phyloP scores from a whole-genome alignment of 163 green algal species.

The Scenedesmus sp. region DNA sequence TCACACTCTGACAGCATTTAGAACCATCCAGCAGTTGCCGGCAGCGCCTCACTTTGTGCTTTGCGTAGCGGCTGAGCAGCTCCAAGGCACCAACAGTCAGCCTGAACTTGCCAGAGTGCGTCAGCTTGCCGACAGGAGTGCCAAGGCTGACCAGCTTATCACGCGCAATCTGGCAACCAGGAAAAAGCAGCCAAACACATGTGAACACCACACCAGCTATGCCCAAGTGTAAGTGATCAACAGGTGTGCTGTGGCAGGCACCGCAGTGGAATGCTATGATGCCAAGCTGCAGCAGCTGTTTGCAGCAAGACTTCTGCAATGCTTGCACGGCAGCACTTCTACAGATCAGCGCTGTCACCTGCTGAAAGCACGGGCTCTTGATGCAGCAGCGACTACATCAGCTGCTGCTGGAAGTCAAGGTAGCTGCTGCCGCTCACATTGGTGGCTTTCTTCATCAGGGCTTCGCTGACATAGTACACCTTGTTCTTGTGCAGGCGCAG shows the following conservation, averaged over 20 bases:
- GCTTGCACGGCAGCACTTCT: too few species aligned
- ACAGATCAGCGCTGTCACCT: background rate
- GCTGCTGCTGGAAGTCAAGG: background rate
- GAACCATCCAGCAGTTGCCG: background rate
- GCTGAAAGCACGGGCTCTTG: background rate
- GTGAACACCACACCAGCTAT: too few species aligned
- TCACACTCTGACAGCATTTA: background rate
- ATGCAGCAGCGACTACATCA: background rate
- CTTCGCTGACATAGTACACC: constrained; percentile 97
- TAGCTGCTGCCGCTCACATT: constrained; percentile 76
- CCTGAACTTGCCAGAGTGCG: constrained; percentile 96
- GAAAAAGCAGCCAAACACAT: too few species aligned
- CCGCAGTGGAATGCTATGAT: too few species aligned
- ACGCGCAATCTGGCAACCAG: constrained; percentile 76
- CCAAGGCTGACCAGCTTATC: constrained; percentile 95
- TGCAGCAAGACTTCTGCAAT: background rate
- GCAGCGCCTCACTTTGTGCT: constrained; percentile 91
- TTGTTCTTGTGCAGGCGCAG: constrained; percentile 94
- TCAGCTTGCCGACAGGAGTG: constrained; percentile 96
- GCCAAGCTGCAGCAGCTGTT: background rate
- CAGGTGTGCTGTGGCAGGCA: background rate
- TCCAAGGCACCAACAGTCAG: constrained; percentile 95
- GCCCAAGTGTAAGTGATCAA: background rate
- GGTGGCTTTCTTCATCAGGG: constrained; percentile 90
- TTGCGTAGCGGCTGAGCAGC: constrained; percentile 91